Evolutionary conservation across 805 yeast genomes (phyloP).

Genomic region (Starmerella asiatica): DNA sequence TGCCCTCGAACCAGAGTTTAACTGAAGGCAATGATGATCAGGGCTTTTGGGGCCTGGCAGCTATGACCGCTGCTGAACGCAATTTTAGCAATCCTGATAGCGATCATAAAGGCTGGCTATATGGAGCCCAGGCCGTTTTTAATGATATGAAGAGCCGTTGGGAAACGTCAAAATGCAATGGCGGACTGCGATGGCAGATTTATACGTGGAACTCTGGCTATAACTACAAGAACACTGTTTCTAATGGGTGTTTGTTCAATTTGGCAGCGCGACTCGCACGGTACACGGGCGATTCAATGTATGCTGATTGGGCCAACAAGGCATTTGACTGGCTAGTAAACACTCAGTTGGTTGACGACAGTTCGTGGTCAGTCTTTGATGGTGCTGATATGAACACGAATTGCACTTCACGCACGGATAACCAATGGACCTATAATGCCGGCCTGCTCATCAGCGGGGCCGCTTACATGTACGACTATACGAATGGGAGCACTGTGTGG

Average conservation of each 20-base stretch:
- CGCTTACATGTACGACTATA: slow-evolving; percentile 53
- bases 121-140: slow-evolving; percentile 70
- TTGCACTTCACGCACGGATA: slow-evolving; percentile 39
- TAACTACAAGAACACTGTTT: slow-evolving; percentile 72
- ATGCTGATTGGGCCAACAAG: slow-evolving; percentile 57
- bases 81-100: slow-evolving; percentile 60
- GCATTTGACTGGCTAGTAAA: slow-evolving; percentile 66
- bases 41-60: slow-evolving; percentile 85
- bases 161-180: slow-evolving; percentile 51
- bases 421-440: slow-evolving; percentile 65
- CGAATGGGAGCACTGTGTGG: slow-evolving; percentile 46
- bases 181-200: slow-evolving; percentile 88
- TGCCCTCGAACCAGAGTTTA: slow-evolving; percentile 67
- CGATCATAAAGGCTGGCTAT: slow-evolving; percentile 55
- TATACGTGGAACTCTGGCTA: slow-evolving; percentile 81
- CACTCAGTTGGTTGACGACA: slow-evolving; percentile 31
- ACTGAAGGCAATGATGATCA: slow-evolving; percentile 92
- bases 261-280: slow-evolving; percentile 74
- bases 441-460: slow-evolving; percentile 56
- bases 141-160: slow-evolving; percentile 73
- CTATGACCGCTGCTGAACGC: slow-evolving; percentile 70
- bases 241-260: slow-evolving; percentile 73
- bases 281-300: slow-evolving; percentile 56
- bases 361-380: slow-evolving; percentile 42
- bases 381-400: slow-evolving; percentile 42